Conservation (phyloP, 1,139 yeast genomes). For the Hemisphaericaspora xylofermentans region DNA sequence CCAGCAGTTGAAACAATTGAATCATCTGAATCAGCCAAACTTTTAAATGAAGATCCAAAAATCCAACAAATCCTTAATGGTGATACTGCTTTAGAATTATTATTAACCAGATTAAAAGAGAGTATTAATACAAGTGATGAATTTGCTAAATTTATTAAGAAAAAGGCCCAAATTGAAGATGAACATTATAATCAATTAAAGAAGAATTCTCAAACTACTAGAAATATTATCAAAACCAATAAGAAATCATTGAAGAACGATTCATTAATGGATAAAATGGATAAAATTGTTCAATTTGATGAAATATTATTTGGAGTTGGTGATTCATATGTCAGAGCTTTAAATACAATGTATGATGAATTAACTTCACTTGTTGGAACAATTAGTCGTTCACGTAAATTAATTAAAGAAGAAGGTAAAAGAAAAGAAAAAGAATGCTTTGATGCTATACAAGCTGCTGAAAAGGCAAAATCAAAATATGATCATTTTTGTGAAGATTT, state of each 20-base stretch:
- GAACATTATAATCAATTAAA: slow-evolving; percentile 74
- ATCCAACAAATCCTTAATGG: slow-evolving; percentile 34
- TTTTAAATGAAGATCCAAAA: slow-evolving; percentile 14
- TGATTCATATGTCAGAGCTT: slow-evolving; percentile 71
- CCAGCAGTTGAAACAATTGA: slow-evolving; percentile 1
- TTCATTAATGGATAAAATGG: slow-evolving; percentile 66
- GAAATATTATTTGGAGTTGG: slow-evolving; percentile 75
- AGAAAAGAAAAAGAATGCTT: slow-evolving; percentile 79
- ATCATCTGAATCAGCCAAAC: slow-evolving; percentile 8
- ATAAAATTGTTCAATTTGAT: slow-evolving; percentile 71
- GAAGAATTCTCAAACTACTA: slow-evolving; percentile 59
- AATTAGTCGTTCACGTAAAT: slow-evolving; percentile 69
- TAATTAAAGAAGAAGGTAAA: slow-evolving; percentile 76
- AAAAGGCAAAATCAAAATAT: slow-evolving; percentile 83
- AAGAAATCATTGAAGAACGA: slow-evolving; percentile 58
- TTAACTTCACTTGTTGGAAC: slow-evolving; percentile 69
- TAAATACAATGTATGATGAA: slow-evolving; percentile 86
- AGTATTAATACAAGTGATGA: slow-evolving; percentile 83
- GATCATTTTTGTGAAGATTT: slow-evolving; percentile 80
- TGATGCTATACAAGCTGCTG: slow-evolving; percentile 81
- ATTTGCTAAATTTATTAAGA: slow-evolving; percentile 72
- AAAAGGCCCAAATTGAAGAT: slow-evolving; percentile 75
- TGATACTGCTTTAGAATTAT: slow-evolving; percentile 56
- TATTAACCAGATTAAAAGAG: slow-evolving; percentile 73
- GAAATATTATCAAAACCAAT: slow-evolving; percentile 50